These are phyloP conservation scores for Stentor coeruleus DNA, from an alignment of 73 alveolate species.

Conservation along the genomic window DNA sequence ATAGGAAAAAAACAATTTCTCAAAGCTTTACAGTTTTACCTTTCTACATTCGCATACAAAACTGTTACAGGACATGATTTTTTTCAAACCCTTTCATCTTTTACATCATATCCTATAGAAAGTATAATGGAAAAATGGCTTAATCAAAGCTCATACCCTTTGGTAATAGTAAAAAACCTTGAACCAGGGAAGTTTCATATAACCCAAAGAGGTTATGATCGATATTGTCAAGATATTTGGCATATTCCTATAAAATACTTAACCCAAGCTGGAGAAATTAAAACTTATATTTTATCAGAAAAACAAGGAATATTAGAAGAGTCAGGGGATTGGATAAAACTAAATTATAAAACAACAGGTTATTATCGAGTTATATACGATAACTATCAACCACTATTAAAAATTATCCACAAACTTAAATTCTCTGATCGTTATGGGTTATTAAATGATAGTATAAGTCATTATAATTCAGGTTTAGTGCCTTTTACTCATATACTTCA, in stretches of 20 bases:
- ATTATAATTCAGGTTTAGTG: not conserved
- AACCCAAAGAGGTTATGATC: not conserved
- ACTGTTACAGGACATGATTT: constrained; percentile 76
- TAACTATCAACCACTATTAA: not conserved
- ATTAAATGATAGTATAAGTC: not conserved
- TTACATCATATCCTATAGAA: not conserved
- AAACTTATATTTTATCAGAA: not conserved
- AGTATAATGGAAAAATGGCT: not conserved
- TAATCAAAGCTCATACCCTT: not conserved
- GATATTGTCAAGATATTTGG: not conserved
- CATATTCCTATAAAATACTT: not conserved
- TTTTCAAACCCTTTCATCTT: constrained; percentile 44
- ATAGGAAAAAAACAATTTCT: constrained; percentile 79
- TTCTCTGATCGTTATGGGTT: not conserved
- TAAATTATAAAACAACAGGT: not conserved
- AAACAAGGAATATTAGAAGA: not conserved
- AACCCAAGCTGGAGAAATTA: not conserved
- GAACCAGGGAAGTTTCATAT: not conserved
- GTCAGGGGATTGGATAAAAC: not conserved
- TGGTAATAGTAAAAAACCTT: not conserved
- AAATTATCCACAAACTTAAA: not conserved
- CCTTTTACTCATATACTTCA: not conserved
- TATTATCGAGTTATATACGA: not conserved
- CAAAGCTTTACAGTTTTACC: constrained; percentile 74
- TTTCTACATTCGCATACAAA: constrained; percentile 74